Conservation (phyloP, 768 basidiomycete genomes). For the Suillus clintonianus region DNA sequence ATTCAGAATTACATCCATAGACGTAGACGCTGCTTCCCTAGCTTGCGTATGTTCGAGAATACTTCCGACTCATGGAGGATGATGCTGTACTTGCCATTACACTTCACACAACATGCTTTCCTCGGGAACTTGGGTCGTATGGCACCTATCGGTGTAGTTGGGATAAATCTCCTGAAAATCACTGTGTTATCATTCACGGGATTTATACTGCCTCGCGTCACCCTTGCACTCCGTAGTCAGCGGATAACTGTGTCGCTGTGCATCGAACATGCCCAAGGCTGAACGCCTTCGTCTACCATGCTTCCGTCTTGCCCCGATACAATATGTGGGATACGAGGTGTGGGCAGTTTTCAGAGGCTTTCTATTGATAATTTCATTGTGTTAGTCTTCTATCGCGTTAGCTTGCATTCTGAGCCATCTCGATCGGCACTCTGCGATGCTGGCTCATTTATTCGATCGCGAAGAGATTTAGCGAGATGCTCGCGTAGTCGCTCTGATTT, state of each 20-base stretch:
- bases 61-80: neutral
- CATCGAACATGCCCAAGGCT: slow-evolving; percentile 2
- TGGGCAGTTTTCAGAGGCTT: neutral
- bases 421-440: neutral
- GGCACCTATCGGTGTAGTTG: neutral
- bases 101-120: neutral
- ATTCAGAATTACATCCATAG: neutral
- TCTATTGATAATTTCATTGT: neutral
- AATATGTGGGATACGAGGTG: neutral
- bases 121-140: neutral
- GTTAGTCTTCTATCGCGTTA: neutral
- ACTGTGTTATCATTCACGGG: neutral
- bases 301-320: neutral
- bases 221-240: slow-evolving; percentile 3
- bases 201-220: neutral
- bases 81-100: neutral
- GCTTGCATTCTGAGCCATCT: neutral
- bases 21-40: neutral
- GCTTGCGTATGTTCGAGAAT: neutral
- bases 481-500: neutral
- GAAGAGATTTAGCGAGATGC: slow-evolving; percentile 1
- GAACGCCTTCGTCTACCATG: neutral
- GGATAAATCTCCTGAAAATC: neutral
- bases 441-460: neutral
- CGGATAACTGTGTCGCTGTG: neutral